Conservation (phyloP, 1,284 basidiomycete genomes). For the Boletus sp. region DNA sequence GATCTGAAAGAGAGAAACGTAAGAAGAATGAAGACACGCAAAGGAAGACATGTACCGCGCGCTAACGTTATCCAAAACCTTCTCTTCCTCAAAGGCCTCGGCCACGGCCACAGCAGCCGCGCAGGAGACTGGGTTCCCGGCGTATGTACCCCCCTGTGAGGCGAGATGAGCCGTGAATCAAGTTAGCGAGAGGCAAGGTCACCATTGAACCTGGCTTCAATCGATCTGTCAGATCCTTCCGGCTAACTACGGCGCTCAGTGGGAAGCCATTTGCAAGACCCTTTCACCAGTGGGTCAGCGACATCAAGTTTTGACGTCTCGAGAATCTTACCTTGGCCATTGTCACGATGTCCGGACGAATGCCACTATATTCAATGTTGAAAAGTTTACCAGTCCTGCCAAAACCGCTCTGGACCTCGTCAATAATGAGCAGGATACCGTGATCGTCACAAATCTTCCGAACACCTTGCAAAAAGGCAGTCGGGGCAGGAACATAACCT, state of each 20-base stretch:
- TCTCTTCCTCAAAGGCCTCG: constrained; percentile 75
- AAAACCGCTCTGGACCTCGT: constrained; percentile 91
- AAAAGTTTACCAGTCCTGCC: constrained; percentile 88
- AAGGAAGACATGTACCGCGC: constrained; percentile 45
- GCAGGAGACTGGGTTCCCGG: constrained; percentile 85
- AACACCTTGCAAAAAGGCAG: constrained; percentile 76
- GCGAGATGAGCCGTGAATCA: constrained; percentile 5
- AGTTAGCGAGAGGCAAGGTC: constrained; percentile 8
- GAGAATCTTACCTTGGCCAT: constrained; percentile 70
- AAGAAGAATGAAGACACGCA: neutral
- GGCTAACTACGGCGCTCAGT: constrained; percentile 79
- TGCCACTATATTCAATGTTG: constrained; percentile 72
- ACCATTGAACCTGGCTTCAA: constrained; percentile 81
- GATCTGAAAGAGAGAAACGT: constrained; percentile 46
- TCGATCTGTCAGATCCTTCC: constrained; percentile 79
- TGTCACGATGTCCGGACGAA: constrained; percentile 83
- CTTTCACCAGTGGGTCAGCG: constrained; percentile 21
- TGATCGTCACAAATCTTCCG: constrained; percentile 85
- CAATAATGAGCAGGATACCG: constrained; percentile 76
- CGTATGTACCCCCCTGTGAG: constrained; percentile 79
- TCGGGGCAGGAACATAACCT: constrained; percentile 88
- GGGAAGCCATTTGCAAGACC: constrained; percentile 95
- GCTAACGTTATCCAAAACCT: constrained; percentile 75
- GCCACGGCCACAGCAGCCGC: constrained; percentile 82
- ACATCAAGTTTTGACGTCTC: neutral